Evolutionary conservation across 345 rosid species (phyloP), one percentile per base, ranked within the genome.

Genomic region (Salix koriyanagi): DNA sequence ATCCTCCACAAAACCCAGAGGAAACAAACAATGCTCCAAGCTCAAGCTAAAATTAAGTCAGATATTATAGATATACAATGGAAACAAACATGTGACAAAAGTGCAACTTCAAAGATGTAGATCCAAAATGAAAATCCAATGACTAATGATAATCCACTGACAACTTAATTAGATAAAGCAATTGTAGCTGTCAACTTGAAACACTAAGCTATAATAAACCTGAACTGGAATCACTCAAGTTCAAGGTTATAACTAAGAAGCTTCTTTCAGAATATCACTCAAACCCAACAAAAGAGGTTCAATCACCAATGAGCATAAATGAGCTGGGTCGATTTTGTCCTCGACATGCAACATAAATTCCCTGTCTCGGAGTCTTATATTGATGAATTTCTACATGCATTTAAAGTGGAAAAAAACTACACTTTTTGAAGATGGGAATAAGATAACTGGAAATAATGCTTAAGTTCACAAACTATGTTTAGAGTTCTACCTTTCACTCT

Each of bases 401-500:
- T 28, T 52, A 0, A 41, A 50, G 25, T 52, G 48, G 25, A 21
- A 13, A 62, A 32, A 5, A 16, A 16, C 54, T 21, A 32, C 11
- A 15, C 39, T 9, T 25, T 25, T 50, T 23, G 18, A 48, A 39
- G 61, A 54, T 11, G 15, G 23, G 10, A 56, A 72, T 54, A 13
- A 14, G 41, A n/a, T 23, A 41, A 6, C 25, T 16, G 14, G 7
- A 16, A 7, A 19, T 21, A 12, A 39, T 21, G 16, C 25, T 54
- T 12, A 34, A 61, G 54, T 58, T 58, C 64, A 58, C 64, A 58
- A n/a, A 11, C 64, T 9, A n/a, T 58, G 67, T 36, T 19, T 52
- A 37, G 76, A 67, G 36, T 54, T 41, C 25, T 87, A 92, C 99
- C 98, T 94, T 88, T 96, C 69, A 94, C 97, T 82, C 89, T 89